A percentile compares a stretch with the other conserved stretches of the same genome.
Evolutionary conservation across 163 green algal genomes (phyloP).

Genomic region (Scenedesmus sp.): DNA sequence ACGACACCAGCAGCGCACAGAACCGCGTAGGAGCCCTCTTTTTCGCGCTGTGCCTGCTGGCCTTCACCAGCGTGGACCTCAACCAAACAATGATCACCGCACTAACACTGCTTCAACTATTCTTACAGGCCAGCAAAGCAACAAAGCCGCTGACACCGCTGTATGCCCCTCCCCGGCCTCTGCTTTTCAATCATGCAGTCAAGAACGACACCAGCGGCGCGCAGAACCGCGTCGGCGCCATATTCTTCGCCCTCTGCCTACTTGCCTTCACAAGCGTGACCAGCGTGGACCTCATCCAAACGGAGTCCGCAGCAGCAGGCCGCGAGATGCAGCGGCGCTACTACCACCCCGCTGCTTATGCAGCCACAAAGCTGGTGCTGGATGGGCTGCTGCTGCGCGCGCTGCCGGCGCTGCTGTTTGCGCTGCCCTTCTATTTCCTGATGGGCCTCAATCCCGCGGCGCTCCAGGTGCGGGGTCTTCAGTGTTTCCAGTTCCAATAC

Average conservation of each 20-base stretch:
- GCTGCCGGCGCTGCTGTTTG: slow-evolving; percentile 65
- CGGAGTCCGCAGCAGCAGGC: slow-evolving; percentile 45
- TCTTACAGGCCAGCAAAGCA: too few relatives aligned
- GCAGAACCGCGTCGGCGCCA: slow-evolving; percentile 74
- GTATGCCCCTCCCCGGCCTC: too few relatives aligned
- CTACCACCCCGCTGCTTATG: slow-evolving; percentile 68
- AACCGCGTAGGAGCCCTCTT: slow-evolving; percentile 79
- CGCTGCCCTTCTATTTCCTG: slow-evolving; percentile 67
- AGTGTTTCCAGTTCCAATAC: neutral
- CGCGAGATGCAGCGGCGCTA: slow-evolving; percentile 67
- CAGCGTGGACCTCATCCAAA: slow-evolving; percentile 70
- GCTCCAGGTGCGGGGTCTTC: neutral
- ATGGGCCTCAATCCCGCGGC: slow-evolving; percentile 34
- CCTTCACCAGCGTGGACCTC: slow-evolving; percentile 73
- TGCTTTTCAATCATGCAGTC: neutral
- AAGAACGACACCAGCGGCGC: slow-evolving; percentile 54
- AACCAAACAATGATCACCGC: slow-evolving; percentile 55
- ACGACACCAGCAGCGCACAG: slow-evolving; percentile 60
- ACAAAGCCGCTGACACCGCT: neutral
- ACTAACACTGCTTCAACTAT: too few relatives aligned
- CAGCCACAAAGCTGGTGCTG: slow-evolving; percentile 69
- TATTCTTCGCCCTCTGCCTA: slow-evolving; percentile 81
- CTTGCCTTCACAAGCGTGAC: slow-evolving; percentile 71
- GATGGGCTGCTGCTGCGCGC: slow-evolving; percentile 73
- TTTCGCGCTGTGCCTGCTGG: slow-evolving; percentile 75